Conservation (phyloP, 805 yeast species). For the Suhomyces vadensis region DNA sequence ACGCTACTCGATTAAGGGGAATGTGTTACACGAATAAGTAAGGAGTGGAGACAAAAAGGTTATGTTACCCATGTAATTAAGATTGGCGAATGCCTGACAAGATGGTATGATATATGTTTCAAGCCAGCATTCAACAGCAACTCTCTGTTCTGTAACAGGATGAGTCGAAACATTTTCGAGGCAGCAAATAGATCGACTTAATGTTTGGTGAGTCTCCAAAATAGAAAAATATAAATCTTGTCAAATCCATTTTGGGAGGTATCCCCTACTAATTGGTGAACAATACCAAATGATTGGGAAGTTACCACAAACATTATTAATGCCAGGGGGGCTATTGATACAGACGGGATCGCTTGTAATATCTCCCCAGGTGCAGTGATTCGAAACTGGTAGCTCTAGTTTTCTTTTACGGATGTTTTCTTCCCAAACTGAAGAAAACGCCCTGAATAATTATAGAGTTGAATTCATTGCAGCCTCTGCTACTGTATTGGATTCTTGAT, state of each 20-base stretch:
- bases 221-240: neutral
- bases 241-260: neutral
- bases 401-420: no score
- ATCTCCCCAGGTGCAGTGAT: no score
- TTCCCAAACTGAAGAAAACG: no score
- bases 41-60: no score
- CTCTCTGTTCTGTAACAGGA: no score
- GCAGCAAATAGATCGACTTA: neutral
- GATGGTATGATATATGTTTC: neutral
- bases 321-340: neutral
- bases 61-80: no score
- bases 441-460: no score
- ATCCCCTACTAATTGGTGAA: neutral
- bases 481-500: neutral
- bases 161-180: neutral
- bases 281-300: neutral
- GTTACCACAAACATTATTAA: neutral
- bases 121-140: neutral
- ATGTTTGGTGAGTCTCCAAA: neutral
- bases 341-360: no score
- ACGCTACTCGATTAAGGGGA: no score
- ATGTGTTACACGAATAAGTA: no score
- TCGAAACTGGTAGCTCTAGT: no score
- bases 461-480: neutral
- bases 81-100: no score